phyloP scores from a whole-genome alignment of 208 protist genomes.

The Leishmania aethiopica region DNA sequence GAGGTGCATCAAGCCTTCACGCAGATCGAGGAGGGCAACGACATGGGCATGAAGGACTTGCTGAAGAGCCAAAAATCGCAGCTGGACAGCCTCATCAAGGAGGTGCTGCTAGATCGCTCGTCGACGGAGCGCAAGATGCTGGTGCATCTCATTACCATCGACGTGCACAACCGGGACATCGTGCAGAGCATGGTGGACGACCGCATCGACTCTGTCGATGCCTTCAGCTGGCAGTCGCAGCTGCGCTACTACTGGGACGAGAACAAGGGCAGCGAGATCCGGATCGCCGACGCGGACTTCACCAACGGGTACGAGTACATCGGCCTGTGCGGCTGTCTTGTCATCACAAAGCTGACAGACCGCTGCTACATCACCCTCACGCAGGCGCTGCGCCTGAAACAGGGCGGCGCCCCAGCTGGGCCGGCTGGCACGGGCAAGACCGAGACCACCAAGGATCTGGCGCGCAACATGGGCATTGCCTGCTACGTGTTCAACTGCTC shows the following conservation, averaged over 20 bases:
- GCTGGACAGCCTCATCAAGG: slow-evolving; percentile 94
- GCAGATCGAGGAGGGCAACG: slow-evolving; percentile 98
- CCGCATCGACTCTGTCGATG: slow-evolving; percentile 92
- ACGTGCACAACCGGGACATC: slow-evolving; percentile 97
- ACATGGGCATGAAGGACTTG: slow-evolving; percentile 98
- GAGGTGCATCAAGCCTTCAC: slow-evolving; percentile 98
- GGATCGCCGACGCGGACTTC: slow-evolving; percentile 97
- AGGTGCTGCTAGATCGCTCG: slow-evolving; percentile 94
- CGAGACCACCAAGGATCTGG: slow-evolving; percentile 96
- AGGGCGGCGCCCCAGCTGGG: slow-evolving; percentile 93
- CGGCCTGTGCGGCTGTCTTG: slow-evolving; percentile 97
- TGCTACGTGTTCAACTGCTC: slow-evolving; percentile 98
- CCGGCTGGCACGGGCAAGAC: slow-evolving; percentile 95
- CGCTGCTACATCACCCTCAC: slow-evolving; percentile 99
- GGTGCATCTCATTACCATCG: slow-evolving; percentile 98
- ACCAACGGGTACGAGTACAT: slow-evolving; percentile 98
- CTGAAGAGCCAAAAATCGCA: slow-evolving; percentile 95
- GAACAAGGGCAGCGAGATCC: slow-evolving; percentile 93
- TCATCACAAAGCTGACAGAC: slow-evolving; percentile 99
- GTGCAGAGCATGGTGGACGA: slow-evolving; percentile 94
- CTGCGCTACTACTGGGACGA: slow-evolving; percentile 97
- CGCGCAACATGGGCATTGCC: slow-evolving; percentile 93
- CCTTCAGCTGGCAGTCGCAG: slow-evolving; percentile 98
- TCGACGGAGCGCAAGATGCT: slow-evolving; percentile 97
- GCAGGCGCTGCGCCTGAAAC: slow-evolving; percentile 91